Percentiles rank a stretch among this genome's conserved stretches.
These are phyloP conservation scores for Pinus taeda DNA, from an alignment of 75 land plant genomes.

Conservation along the genomic window DNA sequence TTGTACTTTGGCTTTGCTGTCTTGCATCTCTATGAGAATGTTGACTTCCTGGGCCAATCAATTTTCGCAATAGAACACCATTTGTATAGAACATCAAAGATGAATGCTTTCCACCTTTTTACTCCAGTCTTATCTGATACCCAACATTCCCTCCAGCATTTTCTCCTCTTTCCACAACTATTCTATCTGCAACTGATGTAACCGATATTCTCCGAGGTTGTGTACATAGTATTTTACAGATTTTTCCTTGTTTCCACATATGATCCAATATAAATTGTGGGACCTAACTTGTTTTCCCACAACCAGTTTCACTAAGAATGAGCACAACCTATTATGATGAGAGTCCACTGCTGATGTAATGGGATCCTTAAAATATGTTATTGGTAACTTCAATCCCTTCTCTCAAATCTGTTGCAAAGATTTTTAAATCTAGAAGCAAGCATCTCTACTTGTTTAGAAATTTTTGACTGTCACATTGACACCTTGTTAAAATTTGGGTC, in stretches of 20 bases:
- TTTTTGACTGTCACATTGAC: constrained; percentile 40
- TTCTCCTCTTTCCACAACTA: no score
- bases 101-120: no score
- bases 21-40: no score
- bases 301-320: no score
- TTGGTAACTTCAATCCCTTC: constrained; percentile 78
- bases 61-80: no score
- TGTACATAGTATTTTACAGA: constrained; percentile 88
- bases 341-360: constrained; percentile 72
- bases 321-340: no score
- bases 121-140: constrained; percentile 57
- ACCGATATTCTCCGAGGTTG: constrained; percentile 96
- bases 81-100: no score
- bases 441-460: constrained; percentile 48
- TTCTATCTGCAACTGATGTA: constrained; percentile 80
- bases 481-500: constrained; percentile 44
- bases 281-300: no score
- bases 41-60: no score
- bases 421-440: constrained; percentile 46
- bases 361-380: constrained; percentile 65
- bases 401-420: constrained; percentile 64
- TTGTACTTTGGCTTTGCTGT: no score
- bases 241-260: constrained; percentile 75
- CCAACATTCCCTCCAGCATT: constrained; percentile 89
- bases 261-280: constrained; percentile 89